Conservation (phyloP, 148 eudicot genomes). For the Silene conica region DNA sequence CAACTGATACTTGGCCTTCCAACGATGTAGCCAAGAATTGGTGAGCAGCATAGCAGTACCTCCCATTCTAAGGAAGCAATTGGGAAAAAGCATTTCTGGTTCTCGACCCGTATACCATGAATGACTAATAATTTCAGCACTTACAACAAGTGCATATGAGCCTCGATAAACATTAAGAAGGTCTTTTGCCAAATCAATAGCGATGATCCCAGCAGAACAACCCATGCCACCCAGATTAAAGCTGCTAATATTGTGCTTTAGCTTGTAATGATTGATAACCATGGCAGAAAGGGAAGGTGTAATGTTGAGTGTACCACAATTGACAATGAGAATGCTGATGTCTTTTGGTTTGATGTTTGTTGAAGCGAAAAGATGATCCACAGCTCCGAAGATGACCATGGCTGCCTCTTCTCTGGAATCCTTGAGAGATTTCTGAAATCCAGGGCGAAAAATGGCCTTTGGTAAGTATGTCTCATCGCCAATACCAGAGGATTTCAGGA, state of each 20-base stretch:
- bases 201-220: slow-evolving; percentile 62
- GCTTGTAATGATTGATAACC: slow-evolving; percentile 77
- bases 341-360: slow-evolving; percentile 45
- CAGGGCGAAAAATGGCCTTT: slow-evolving; percentile 36
- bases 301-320: slow-evolving; percentile 61
- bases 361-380: slow-evolving; percentile 51
- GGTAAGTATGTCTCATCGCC: slow-evolving; percentile 88
- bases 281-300: slow-evolving; percentile 81
- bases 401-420: slow-evolving; percentile 72
- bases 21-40: slow-evolving; percentile 38
- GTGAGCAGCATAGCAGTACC: slow-evolving; percentile 68
- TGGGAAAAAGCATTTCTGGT: slow-evolving; percentile 60
- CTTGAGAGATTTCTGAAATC: slow-evolving; percentile 33
- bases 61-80: slow-evolving; percentile 77
- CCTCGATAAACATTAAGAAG: slow-evolving; percentile 46
- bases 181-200: slow-evolving; percentile 63
- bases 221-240: slow-evolving; percentile 89
- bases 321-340: slow-evolving; percentile 56
- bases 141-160: slow-evolving; percentile 61
- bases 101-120: slow-evolving; percentile 68
- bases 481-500: slow-evolving; percentile 54
- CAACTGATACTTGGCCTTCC: slow-evolving; percentile 67
- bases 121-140: slow-evolving; percentile 52
- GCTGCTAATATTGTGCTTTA: slow-evolving; percentile 48
- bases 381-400: slow-evolving; percentile 51